Evolutionary conservation across 2,329 filamentous ascomycete genomes (phyloP).

Genomic region (Colletotrichum tofieldiae): DNA sequence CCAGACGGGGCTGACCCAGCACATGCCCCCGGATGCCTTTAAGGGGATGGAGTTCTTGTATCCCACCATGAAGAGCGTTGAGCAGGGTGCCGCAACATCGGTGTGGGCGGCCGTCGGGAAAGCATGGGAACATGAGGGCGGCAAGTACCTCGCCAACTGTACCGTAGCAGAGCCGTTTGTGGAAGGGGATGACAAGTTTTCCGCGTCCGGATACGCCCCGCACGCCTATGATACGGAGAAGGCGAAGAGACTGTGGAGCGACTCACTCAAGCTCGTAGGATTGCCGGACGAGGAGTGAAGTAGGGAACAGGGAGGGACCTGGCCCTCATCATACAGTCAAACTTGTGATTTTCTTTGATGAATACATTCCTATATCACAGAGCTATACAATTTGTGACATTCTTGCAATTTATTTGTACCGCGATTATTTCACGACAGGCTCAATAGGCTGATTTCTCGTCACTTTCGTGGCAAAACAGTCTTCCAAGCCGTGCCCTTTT

Average conservation of each 20-base stretch:
- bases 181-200: slow-evolving; percentile 26
- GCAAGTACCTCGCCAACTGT: slow-evolving; percentile 62
- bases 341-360: not conserved
- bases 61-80: slow-evolving; percentile 44
- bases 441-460: too few relatives aligned
- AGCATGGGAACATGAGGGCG: slow-evolving; percentile 61
- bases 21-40: slow-evolving; percentile 24
- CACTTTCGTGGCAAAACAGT: too few relatives aligned
- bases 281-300: slow-evolving; percentile 23
- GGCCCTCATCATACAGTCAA: not conserved
- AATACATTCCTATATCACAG: not conserved
- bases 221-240: slow-evolving; percentile 8
- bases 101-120: slow-evolving; percentile 60
- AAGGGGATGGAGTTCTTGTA: slow-evolving; percentile 30
- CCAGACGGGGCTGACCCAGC: slow-evolving; percentile 43
- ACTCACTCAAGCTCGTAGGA: slow-evolving; percentile 36
- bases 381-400: slow-evolving; percentile 39
- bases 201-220: not conserved
- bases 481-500: too few relatives aligned
- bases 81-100: slow-evolving; percentile 65
- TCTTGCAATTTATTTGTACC: too few relatives aligned
- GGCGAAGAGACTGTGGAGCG: slow-evolving; percentile 25
- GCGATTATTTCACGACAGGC: too few relatives aligned
- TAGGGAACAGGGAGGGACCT: not conserved
- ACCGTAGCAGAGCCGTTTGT: slow-evolving; percentile 42